These are phyloP conservation scores for Knoxia roxburghii DNA, from an alignment of 257 asterid species.

Conservation along the genomic window DNA sequence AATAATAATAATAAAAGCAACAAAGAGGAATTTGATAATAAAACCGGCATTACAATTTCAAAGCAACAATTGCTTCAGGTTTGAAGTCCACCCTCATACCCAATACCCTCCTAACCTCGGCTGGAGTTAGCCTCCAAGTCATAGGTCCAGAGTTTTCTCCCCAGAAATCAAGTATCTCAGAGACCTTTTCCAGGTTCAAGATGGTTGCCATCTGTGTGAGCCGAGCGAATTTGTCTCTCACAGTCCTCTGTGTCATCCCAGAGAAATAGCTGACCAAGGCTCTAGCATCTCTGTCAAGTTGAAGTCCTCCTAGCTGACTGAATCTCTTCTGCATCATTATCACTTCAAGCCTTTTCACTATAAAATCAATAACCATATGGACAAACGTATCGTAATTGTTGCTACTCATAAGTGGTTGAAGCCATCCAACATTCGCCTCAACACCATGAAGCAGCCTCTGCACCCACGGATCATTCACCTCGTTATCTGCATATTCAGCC, in stretches of 20 bases:
- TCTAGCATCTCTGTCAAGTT: constrained; percentile 88
- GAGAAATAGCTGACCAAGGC: constrained; percentile 92
- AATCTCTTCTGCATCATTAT: constrained; percentile 95
- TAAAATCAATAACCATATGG: constrained; percentile 72
- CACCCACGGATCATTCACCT: constrained; percentile 98
- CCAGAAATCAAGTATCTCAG: constrained; percentile 97
- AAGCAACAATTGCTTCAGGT: constrained; percentile 90
- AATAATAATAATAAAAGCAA: too few species aligned
- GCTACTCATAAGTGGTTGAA: constrained; percentile 77
- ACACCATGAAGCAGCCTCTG: constrained; percentile 94
- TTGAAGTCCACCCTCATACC: constrained; percentile 87
- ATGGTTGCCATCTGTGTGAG: constrained; percentile 97
- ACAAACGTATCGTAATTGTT: constrained; percentile 68
- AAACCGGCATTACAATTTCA: constrained; percentile 66
- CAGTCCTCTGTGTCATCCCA: constrained; percentile 86
- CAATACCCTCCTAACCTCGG: constrained; percentile 88
- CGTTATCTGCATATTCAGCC: constrained; percentile 91
- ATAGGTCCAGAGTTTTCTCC: constrained; percentile 96
- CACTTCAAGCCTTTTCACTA: constrained; percentile 87
- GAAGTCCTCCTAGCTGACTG: constrained; percentile 98
- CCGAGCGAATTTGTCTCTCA: constrained; percentile 87
- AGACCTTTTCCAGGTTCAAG: constrained; percentile 85
- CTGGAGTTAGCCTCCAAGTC: constrained; percentile 98
- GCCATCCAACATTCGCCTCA: constrained; percentile 82
- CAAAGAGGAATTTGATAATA: too few species aligned